Conservation (phyloP, 805 yeast species). For the Myxozyma melibiosi region DNA sequence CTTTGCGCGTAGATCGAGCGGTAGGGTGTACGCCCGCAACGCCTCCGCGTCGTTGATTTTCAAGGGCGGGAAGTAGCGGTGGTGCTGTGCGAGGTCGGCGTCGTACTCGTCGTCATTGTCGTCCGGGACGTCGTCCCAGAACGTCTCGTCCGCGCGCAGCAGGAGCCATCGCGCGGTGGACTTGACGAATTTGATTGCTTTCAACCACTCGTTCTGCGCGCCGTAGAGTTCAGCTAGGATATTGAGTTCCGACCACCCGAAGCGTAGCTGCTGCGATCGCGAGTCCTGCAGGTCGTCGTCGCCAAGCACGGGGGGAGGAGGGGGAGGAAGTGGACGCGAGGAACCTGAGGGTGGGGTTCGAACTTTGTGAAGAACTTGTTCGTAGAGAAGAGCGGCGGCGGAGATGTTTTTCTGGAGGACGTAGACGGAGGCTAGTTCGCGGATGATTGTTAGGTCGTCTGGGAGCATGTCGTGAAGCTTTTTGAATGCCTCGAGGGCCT, state of each 20-base stretch:
- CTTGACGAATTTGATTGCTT: slow-evolving; percentile 67
- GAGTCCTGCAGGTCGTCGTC: slow-evolving; percentile 66
- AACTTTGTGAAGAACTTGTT: slow-evolving; percentile 33
- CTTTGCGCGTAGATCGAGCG: slow-evolving; percentile 85
- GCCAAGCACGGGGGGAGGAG: slow-evolving; percentile 56
- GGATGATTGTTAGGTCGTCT: slow-evolving; percentile 57
- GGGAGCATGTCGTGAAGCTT: slow-evolving; percentile 61
- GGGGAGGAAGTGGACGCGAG: slow-evolving; percentile 59
- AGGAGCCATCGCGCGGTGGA: slow-evolving; percentile 83
- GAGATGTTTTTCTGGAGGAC: slow-evolving; percentile 39
- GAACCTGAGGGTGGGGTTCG: slow-evolving; percentile 15
- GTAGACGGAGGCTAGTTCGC: slow-evolving; percentile 56
- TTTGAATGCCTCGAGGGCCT: slow-evolving; percentile 71
- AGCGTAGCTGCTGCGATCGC: slow-evolving; percentile 46
- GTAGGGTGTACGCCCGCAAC: slow-evolving; percentile 51
- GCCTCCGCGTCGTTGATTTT: slow-evolving; percentile 37
- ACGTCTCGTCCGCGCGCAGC: slow-evolving; percentile 60
- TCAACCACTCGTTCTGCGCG: slow-evolving; percentile 63
- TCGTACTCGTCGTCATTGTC: slow-evolving; percentile 59
- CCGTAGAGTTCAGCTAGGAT: slow-evolving; percentile 78
- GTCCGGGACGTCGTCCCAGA: slow-evolving; percentile 65
- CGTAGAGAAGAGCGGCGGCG: slow-evolving; percentile 37
- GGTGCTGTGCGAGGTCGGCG: slow-evolving; percentile 31
- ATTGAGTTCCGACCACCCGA: slow-evolving; percentile 88
- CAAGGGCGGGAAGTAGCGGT: slow-evolving; percentile 33